Conservation (phyloP, 2,329 filamentous ascomycete species). For the Penicillium frequentans region DNA sequence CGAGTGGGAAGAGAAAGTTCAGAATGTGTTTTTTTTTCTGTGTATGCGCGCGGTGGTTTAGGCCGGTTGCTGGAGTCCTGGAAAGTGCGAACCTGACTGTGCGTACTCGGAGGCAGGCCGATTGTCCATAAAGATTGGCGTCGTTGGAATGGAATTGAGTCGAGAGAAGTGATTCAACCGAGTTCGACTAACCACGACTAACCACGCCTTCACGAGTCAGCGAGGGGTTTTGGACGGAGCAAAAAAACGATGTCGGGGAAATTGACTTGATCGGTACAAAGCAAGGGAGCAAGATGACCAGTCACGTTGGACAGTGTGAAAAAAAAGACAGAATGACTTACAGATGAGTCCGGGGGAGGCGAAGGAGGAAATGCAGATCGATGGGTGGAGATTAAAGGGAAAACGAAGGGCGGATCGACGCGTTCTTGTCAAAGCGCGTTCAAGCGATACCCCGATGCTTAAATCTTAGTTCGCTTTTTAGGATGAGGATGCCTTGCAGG, state of each 20-base stretch:
- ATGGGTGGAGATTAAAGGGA: slow-evolving; percentile 14
- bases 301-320: slow-evolving; percentile 2
- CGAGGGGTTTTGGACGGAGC: neutral
- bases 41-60: neutral
- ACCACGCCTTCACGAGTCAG: neutral
- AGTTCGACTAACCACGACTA: neutral
- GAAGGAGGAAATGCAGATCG: slow-evolving; percentile 12
- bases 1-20: slow-evolving; percentile 60
- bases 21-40: slow-evolving; percentile 58
- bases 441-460: slow-evolving; percentile 33
- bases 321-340: slow-evolving; percentile 6
- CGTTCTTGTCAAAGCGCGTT: slow-evolving; percentile 18
- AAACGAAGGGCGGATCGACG: slow-evolving; percentile 22
- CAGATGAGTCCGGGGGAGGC: slow-evolving; percentile 9
- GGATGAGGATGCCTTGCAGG: slow-evolving; percentile 42
- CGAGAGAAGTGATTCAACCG: neutral
- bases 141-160: slow-evolving; percentile 5
- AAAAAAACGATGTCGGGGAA: slow-evolving; percentile 15
- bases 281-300: slow-evolving; percentile 11
- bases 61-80: slow-evolving; percentile 24
- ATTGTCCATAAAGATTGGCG: slow-evolving; percentile 55
- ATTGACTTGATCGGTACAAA: slow-evolving; percentile 21
- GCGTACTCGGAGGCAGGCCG: slow-evolving; percentile 71
- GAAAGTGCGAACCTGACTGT: slow-evolving; percentile 79
- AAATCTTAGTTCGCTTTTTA: slow-evolving; percentile 41